Base-by-base conservation (phyloP, 2,329 filamentous ascomycete species). In the Basipetospora sp. region DNA sequence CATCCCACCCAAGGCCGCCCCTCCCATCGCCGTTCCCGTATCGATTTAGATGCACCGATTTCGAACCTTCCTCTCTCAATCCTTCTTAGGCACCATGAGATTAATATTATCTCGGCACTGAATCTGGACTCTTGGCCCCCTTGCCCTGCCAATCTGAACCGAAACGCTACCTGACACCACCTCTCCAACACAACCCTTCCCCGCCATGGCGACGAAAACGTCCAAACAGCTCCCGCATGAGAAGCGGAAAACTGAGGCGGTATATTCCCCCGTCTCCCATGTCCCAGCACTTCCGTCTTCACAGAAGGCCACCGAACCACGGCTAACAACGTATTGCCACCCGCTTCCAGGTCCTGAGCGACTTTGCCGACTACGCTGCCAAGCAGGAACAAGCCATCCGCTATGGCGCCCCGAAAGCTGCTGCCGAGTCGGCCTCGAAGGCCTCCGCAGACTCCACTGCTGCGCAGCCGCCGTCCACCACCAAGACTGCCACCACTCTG, bases 281-380 rank as follows among this genome's bases (percentile, higher is more conserved):
- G 15, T 17, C 25, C 33, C n/a, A n/a, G n/a, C n/a, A n/a, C n/a
- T 22, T 18, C 22, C 26, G 28, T 30, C 31, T 14, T 32, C 15
- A 16, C 14, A 32, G 17, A 22, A n/a, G 22, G 22, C 6, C 22
- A 25, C 22, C 22, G 6, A 25, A 11, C 6, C 11, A 25, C n/a
- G n/a, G 18, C 14, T 26, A 33, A 26, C 36, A 25, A 17, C 14
- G 16, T 31, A 25, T 11, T 29, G 11, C 17, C 11, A 3, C 10
- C 20, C 34, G 11, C 26, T 27, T 47, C 1, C 35, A 71, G 69
- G 87, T 88, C 10, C 70, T 98, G 40, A 90, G 82, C 63, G 90
- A 96, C 50, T 98, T 98, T 55, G 86, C 87, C 57, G 90, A 98
- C 52, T 96, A 94, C 52, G 90, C 94, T 46, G 86, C 96, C 58